Base-by-base conservation (phyloP, 208 protist genomes). In the Porcisia deanei region DNA sequence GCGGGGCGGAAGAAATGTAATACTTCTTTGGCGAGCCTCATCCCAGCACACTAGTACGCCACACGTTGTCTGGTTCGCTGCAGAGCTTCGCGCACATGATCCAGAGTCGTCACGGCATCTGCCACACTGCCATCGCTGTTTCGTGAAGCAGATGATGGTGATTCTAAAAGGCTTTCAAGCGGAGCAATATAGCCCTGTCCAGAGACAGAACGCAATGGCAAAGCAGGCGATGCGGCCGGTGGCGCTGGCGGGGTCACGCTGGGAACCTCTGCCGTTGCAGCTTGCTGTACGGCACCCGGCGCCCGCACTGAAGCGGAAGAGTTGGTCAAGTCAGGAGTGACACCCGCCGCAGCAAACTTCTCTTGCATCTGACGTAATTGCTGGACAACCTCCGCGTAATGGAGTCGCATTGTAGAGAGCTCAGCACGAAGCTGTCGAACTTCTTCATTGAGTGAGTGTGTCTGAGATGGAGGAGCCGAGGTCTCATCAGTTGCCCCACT, bases 1-100 rank as follows among this genome's bases (percentile, higher is more conserved):
- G 25, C 10, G 25, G 10, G 3, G 25, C 0, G 30, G 59, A 14
- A 12, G 4, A 4, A n/a, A 8, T 0, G 8, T 5, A 9, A n/a
- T n/a, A 14, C 63, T 5, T 14, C 3, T 18, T 37, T 30, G 39
- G 14, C n/a, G 20, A 45, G 22, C 14, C 16, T n/a, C 8, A 67
- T 12, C 22, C 39, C 22, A 7, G 37, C 63, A 67, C 39, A 57
- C 43, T 71, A 71, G 5, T 0, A 8, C 6, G 58, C 60, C 43
- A 63, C 30, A 16, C 85, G 81, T 55, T 79, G 63, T 12, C 75
- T 58, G 1, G 86, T 76, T 10, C 86, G 66, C 49, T 79, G 71
- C 60, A 90, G 63, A 2, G 86, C 86, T 25, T 79, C 80, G 53
- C 77, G 77, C 47, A 90, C 80, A 45, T 76, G 79, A 34, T 80